phyloP scores from a whole-genome alignment of 2,329 filamentous ascomycete genomes.

The Periconia sp. region DNA sequence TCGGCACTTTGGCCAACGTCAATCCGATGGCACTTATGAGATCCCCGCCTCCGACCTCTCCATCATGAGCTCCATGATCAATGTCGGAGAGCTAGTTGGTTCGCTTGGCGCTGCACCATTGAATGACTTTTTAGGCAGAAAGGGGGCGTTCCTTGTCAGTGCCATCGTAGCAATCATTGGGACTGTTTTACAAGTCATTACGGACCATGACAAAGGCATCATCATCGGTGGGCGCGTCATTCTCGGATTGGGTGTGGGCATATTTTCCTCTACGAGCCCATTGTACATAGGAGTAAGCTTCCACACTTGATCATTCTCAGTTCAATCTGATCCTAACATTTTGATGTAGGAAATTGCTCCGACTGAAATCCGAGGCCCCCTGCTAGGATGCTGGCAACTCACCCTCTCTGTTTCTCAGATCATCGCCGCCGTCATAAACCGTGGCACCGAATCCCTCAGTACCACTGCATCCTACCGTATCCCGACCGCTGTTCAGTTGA shows the following conservation, averaged over 20 bases:
- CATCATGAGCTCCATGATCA: slow-evolving; percentile 49
- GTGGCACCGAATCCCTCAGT: slow-evolving; percentile 49
- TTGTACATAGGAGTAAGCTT: slow-evolving; percentile 47
- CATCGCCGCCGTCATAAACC: slow-evolving; percentile 43
- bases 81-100: slow-evolving; percentile 48
- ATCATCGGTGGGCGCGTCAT: slow-evolving; percentile 55
- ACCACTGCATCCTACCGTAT: slow-evolving; percentile 33
- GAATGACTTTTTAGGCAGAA: slow-evolving; percentile 61
- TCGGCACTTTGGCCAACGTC: slow-evolving; percentile 38
- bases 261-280: slow-evolving; percentile 46
- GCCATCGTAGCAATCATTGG: slow-evolving; percentile 61
- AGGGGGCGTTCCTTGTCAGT: slow-evolving; percentile 62
- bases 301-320: background rate
- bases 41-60: slow-evolving; percentile 31
- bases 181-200: slow-evolving; percentile 60
- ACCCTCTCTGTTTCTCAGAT: slow-evolving; percentile 48
- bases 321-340: background rate
- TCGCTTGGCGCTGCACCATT: slow-evolving; percentile 45
- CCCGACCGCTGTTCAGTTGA: slow-evolving; percentile 58
- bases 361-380: slow-evolving; percentile 43
- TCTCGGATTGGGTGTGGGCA: slow-evolving; percentile 47
- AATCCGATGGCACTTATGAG: slow-evolving; percentile 33
- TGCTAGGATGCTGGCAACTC: slow-evolving; percentile 51
- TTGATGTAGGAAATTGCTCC: slow-evolving; percentile 40
- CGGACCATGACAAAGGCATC: slow-evolving; percentile 49